Evolutionary conservation across 1,284 basidiomycete species (phyloP).

Genomic region (Tilletia walkeri): DNA sequence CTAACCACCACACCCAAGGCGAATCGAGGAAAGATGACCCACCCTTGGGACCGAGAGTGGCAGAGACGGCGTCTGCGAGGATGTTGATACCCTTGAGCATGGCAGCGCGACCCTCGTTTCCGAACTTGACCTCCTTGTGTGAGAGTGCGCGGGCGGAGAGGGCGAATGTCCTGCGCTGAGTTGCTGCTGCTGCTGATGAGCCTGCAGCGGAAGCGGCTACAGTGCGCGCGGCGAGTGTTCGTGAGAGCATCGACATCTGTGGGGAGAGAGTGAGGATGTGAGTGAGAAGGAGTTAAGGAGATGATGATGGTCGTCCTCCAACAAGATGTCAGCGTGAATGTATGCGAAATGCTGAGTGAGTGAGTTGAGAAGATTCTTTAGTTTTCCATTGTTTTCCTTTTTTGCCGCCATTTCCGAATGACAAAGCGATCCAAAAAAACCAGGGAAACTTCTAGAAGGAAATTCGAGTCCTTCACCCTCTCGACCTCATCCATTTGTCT

Average conservation of each 20-base stretch:
- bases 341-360: background rate
- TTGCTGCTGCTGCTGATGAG: conserved; percentile 14
- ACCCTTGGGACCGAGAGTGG: conserved; percentile 96
- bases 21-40: background rate
- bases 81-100: conserved; percentile 95
- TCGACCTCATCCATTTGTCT: conserved; percentile 15
- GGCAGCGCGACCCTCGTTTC: conserved; percentile 87
- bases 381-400: background rate
- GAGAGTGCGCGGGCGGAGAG: conserved; percentile 40
- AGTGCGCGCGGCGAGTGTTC: conserved; percentile 26
- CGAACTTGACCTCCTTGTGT: conserved; percentile 93
- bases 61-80: conserved; percentile 72
- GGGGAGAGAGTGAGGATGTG: conserved; percentile 3
- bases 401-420: background rate
- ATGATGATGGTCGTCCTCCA: conserved; percentile 17
- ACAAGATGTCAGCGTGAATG: conserved; percentile 15
- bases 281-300: conserved; percentile 15
- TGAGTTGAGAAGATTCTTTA: conserved; percentile 1
- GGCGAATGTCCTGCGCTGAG: conserved; percentile 17
- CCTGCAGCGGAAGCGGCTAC: conserved; percentile 21
- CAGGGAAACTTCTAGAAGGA: conserved; percentile 21
- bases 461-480: conserved; percentile 4
- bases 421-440: conserved; percentile 51
- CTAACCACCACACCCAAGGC: background rate
- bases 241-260: conserved; percentile 18